These are phyloP conservation scores for Niebla homalea DNA, from an alignment of 495 filamentous ascomycete species.

Conservation along the genomic window DNA sequence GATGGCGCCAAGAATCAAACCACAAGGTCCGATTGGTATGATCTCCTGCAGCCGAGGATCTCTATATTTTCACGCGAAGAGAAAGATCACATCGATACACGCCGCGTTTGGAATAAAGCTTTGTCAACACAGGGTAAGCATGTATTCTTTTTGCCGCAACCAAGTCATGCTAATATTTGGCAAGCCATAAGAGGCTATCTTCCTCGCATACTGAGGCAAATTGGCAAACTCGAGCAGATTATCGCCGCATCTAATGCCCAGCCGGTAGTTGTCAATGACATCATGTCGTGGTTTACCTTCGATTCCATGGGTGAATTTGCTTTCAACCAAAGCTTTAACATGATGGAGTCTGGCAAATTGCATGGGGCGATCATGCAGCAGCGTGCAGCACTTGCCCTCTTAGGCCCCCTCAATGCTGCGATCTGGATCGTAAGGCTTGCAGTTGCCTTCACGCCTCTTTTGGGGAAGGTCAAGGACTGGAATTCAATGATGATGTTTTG, in stretches of 20 bases:
- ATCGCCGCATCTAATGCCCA: slow-evolving; percentile 6
- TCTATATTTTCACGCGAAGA: slow-evolving; percentile 25
- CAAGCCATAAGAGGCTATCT: too few relatives aligned
- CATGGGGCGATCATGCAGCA: slow-evolving; percentile 39
- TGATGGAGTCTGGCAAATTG: slow-evolving; percentile 47
- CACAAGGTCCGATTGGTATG: slow-evolving; percentile 30
- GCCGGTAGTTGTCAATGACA: slow-evolving; percentile 23
- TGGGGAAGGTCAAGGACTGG: slow-evolving; percentile 8
- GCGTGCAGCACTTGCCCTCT: slow-evolving; percentile 10
- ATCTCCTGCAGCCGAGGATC: slow-evolving; percentile 15
- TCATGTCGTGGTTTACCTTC: slow-evolving; percentile 40
- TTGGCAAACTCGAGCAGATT: too few relatives aligned
- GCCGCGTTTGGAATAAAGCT: slow-evolving; percentile 27
- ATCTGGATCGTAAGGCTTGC: slow-evolving; percentile 17
- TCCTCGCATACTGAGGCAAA: too few relatives aligned
- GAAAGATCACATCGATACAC: slow-evolving; percentile 21
- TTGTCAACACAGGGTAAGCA: slow-evolving; percentile 21
- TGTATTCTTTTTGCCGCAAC: too few relatives aligned
- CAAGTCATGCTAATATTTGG: too few relatives aligned
- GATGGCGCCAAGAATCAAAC: background rate
- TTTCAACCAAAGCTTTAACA: slow-evolving; percentile 61
- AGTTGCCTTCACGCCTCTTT: slow-evolving; percentile 1
- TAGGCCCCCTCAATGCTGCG: slow-evolving; percentile 13
- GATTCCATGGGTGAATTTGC: slow-evolving; percentile 60
- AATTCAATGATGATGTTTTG: slow-evolving; percentile 10